Percentiles rank a stretch among this genome's conserved stretches.
Conservation (phyloP, 257 asterid species). For the Thymus quinquecostatus region DNA sequence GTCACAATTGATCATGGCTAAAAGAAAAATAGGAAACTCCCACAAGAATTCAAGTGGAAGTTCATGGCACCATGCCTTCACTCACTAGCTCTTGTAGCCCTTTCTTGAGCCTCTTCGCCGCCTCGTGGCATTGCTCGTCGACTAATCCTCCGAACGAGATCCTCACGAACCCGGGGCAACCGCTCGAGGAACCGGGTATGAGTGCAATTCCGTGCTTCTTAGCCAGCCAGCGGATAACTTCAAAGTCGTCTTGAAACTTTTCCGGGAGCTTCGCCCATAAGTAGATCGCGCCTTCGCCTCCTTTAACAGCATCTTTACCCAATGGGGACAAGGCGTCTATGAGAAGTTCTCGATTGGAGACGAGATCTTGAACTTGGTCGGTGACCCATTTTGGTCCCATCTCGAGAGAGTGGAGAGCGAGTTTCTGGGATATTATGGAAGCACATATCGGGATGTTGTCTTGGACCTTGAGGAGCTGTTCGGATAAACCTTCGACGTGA, state of each 20-base stretch:
- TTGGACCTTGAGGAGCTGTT: constrained; percentile 86
- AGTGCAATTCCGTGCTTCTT: constrained; percentile 65
- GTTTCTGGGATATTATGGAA: constrained; percentile 71
- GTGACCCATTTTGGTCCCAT: constrained; percentile 91
- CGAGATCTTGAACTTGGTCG: constrained; percentile 66
- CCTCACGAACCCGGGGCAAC: constrained; percentile 78
- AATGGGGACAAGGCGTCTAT: constrained; percentile 76
- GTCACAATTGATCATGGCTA: constrained; percentile 30
- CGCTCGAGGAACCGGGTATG: constrained; percentile 78
- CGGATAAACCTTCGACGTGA: constrained; percentile 71
- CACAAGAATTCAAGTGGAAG: constrained; percentile 1
- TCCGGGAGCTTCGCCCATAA: constrained; percentile 95
- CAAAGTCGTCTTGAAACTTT: constrained; percentile 52
- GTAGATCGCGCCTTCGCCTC: constrained; percentile 97
- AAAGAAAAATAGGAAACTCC: background rate
- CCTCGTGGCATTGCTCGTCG: constrained; percentile 64
- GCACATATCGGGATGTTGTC: constrained; percentile 99
- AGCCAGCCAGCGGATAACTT: constrained; percentile 85
- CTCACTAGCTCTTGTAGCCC: constrained; percentile 75
- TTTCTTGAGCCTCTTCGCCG: constrained; percentile 73
- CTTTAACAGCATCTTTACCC: constrained; percentile 76
- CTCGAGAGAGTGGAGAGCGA: constrained; percentile 81
- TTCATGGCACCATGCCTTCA: constrained; percentile 73
- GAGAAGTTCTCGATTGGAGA: constrained; percentile 64
- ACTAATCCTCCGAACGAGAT: constrained; percentile 79